These are phyloP conservation scores for Tetracladium marchalianum DNA, from an alignment of 495 filamentous ascomycete genomes.

Conservation along the genomic window DNA sequence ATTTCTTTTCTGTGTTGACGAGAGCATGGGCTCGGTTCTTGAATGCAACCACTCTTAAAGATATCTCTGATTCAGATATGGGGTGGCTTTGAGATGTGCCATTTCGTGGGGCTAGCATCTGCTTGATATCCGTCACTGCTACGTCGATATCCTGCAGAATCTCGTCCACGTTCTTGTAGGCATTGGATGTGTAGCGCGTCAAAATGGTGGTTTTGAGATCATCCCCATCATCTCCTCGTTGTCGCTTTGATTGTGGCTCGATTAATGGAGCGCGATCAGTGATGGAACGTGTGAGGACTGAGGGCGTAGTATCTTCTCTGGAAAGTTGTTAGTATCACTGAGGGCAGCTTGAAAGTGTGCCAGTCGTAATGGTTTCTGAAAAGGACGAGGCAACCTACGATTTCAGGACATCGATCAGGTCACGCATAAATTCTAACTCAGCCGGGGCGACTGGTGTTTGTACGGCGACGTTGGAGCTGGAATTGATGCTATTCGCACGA, in stretches of 20 bases:
- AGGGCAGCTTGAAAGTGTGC: background rate
- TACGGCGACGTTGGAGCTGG: constrained; percentile 16
- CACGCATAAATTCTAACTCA: constrained; percentile 11
- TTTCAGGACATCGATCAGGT: constrained; percentile 22
- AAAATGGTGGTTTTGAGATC: constrained; percentile 24
- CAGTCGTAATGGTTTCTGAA: background rate
- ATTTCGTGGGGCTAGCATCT: constrained; percentile 24
- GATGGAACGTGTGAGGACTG: constrained; percentile 36
- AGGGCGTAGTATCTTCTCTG: constrained; percentile 32
- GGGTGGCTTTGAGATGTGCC: constrained; percentile 8
- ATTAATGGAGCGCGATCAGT: constrained; percentile 17
- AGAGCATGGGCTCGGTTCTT: constrained; percentile 17
- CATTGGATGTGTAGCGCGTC: constrained; percentile 30
- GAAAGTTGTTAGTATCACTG: background rate
- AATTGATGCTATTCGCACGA: constrained; percentile 16
- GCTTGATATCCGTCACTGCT: constrained; percentile 27
- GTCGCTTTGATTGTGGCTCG: constrained; percentile 17
- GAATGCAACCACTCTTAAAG: constrained; percentile 14
- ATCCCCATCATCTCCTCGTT: constrained; percentile 13
- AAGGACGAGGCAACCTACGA: constrained; percentile 11
- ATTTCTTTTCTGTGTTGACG: constrained; percentile 31
- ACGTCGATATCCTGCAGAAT: constrained; percentile 34
- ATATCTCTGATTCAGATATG: constrained; percentile 11
- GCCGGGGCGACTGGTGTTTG: constrained; percentile 1
- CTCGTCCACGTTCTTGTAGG: constrained; percentile 34